These are phyloP conservation scores for Podila minutissima DNA, from an alignment of 192 early-diverging fungal genomes.

Conservation along the genomic window DNA sequence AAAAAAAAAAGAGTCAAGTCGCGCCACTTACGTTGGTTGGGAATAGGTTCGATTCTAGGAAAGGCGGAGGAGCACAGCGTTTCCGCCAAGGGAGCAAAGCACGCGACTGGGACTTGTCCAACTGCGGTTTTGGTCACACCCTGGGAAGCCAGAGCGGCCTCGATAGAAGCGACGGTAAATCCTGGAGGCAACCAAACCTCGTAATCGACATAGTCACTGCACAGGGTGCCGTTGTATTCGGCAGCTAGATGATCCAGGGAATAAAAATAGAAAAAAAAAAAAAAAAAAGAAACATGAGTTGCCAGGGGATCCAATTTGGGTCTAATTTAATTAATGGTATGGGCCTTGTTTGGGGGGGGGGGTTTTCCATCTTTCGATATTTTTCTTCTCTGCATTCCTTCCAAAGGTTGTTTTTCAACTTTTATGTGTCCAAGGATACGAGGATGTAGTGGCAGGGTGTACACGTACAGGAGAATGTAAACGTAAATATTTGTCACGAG, in stretches of 20 bases:
- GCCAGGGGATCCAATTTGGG: neutral
- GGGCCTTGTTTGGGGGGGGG: no score
- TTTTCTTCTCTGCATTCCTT: no score
- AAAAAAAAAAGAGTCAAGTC: neutral
- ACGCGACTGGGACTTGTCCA: conserved; percentile 7
- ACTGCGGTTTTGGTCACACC: neutral
- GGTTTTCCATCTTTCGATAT: no score
- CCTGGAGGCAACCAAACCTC: conserved; percentile 36
- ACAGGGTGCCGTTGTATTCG: conserved; percentile 22
- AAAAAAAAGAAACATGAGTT: neutral
- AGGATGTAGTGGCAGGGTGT: neutral
- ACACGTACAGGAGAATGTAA: neutral
- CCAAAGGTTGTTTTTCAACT: no score
- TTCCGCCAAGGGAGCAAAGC: conserved; percentile 40
- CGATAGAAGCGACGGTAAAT: conserved; percentile 30
- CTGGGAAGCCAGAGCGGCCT: neutral
- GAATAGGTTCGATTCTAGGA: conserved; percentile 24
- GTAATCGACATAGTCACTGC: conserved; percentile 42
- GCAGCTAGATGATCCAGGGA: conserved; percentile 5
- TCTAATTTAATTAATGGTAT: no score
- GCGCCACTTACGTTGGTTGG: neutral
- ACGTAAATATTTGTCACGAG: neutral
- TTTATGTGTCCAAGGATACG: no score
- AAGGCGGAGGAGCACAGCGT: conserved; percentile 46
- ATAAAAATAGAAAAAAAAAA: neutral